A percentile compares a stretch with the other conserved stretches of the same genome.
phyloP scores from a whole-genome alignment of 352 stramenopile genomes.

The Globisporangium cystogenes region DNA sequence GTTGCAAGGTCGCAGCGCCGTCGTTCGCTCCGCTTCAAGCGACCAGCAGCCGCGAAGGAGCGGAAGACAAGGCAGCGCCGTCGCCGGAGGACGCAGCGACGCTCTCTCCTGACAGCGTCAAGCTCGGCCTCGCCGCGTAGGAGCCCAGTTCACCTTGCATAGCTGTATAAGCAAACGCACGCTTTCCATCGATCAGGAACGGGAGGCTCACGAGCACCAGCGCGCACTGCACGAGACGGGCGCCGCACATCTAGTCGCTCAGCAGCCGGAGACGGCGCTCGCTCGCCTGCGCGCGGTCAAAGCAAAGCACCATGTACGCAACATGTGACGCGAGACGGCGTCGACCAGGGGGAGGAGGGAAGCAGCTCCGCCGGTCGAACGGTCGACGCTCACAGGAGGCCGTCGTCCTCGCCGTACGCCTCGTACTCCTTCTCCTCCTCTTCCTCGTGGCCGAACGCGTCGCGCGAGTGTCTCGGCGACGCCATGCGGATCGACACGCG shows the following conservation, averaged over 20 bases:
- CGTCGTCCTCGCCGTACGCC: constrained; percentile 56
- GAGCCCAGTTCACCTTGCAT: not conserved
- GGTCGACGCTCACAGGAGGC: constrained; percentile 35
- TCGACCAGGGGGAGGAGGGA: too few species aligned
- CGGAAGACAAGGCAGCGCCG: constrained; percentile 8
- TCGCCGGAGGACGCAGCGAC: constrained; percentile 19
- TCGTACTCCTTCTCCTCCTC: constrained; percentile 33
- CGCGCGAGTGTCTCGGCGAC: constrained; percentile 1
- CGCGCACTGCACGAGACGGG: not conserved
- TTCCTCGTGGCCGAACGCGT: constrained; percentile 22
- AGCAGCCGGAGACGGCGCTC: too few species aligned
- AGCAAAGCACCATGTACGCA: too few species aligned
- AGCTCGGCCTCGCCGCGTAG: constrained; percentile 18
- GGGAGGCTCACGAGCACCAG: too few species aligned
- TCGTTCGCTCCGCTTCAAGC: not conserved
- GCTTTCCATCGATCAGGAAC: too few species aligned
- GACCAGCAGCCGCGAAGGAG: not conserved
- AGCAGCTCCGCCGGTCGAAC: not conserved
- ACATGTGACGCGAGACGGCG: too few species aligned
- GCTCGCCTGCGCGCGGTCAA: too few species aligned
- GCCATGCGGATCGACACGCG: constrained; percentile 73
- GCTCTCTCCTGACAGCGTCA: constrained; percentile 30
- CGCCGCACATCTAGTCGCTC: too few species aligned
- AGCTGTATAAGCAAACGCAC: not conserved
- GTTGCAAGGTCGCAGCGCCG: constrained; percentile 12